A percentile compares a stretch with the other conserved stretches of the same genome.
These are phyloP conservation scores for Pythium rishiriense DNA, from an alignment of 352 stramenopile species.

Conservation along the genomic window DNA sequence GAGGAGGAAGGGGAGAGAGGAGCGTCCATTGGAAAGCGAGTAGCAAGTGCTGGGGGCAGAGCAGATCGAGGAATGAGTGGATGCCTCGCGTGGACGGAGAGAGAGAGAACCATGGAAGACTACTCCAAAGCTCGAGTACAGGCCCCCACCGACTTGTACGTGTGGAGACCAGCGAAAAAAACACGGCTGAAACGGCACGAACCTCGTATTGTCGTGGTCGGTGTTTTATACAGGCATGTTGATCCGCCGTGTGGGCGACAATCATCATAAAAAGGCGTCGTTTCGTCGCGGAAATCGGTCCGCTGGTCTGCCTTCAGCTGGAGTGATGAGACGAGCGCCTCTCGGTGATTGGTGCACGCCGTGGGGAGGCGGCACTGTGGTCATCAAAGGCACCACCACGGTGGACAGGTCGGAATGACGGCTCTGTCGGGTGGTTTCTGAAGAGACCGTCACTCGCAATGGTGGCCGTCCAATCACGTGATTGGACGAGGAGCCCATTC, in stretches of 20 bases:
- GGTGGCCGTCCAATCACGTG: conserved; percentile 4
- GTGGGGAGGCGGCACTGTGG: not conserved
- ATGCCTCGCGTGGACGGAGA: too few species aligned
- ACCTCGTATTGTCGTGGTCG: too few species aligned
- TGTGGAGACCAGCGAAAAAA: not conserved
- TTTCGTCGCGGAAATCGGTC: not conserved
- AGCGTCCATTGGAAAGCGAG: not conserved
- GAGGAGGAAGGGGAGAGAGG: not conserved
- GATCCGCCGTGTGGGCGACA: not conserved
- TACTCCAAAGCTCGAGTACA: too few species aligned
- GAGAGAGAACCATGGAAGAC: not conserved
- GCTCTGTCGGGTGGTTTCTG: not conserved
- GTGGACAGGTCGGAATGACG: not conserved
- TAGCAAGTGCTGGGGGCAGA: not conserved
- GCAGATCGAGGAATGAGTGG: not conserved
- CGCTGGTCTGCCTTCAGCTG: not conserved
- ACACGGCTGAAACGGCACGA: too few species aligned
- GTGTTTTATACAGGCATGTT: not conserved
- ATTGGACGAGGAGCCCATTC: conserved; percentile 2
- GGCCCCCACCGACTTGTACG: too few species aligned
- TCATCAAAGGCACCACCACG: not conserved
- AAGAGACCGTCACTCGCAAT: not conserved
- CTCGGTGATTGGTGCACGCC: not conserved
- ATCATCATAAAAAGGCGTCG: not conserved
- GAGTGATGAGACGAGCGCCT: conserved; percentile 8